These are phyloP conservation scores for Tolypocladium ovalisporum DNA, from an alignment of 2,329 filamentous ascomycete genomes.

Conservation along the genomic window DNA sequence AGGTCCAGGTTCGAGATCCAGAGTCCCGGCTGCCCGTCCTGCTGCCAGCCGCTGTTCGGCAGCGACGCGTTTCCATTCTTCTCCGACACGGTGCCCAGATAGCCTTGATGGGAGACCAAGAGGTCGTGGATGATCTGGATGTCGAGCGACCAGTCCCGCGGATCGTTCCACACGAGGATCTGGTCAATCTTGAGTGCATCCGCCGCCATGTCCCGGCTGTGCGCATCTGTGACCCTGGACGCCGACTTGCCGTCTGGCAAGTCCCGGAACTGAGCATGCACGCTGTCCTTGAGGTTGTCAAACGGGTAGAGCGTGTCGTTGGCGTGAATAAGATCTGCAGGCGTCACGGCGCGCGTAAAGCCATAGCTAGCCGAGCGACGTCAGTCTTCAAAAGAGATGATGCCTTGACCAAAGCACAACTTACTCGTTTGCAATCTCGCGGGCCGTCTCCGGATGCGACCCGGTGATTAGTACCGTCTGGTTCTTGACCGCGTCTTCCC, in stretches of 20 bases:
- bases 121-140: slow-evolving; percentile 76
- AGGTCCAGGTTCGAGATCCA: slow-evolving; percentile 90
- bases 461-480: slow-evolving; percentile 64
- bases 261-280: slow-evolving; percentile 16
- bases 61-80: slow-evolving; percentile 57
- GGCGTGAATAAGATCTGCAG: slow-evolving; percentile 68
- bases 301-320: slow-evolving; percentile 79
- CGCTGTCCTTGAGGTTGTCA: slow-evolving; percentile 29
- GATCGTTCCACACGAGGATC: slow-evolving; percentile 90
- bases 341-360: slow-evolving; percentile 73
- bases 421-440: slow-evolving; percentile 59
- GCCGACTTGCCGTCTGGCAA: slow-evolving; percentile 23
- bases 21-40: slow-evolving; percentile 67
- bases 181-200: slow-evolving; percentile 68
- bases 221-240: slow-evolving; percentile 17
- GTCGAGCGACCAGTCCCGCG: slow-evolving; percentile 90
- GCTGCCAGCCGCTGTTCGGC: slow-evolving; percentile 68
- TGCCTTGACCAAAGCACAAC: slow-evolving; percentile 2
- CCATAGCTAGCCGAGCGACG: slow-evolving; percentile 45
- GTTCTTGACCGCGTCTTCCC: slow-evolving; percentile 23
- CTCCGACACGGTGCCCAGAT: slow-evolving; percentile 67
- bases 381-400: neutral
- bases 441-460: slow-evolving; percentile 55
- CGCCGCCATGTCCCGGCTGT: slow-evolving; percentile 21
- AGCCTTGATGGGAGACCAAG: slow-evolving; percentile 65